A percentile compares a stretch with the other conserved stretches of the same genome.
These are phyloP conservation scores for Dactylellina cionopaga DNA, from an alignment of 2,329 filamentous ascomycete genomes.

Conservation along the genomic window DNA sequence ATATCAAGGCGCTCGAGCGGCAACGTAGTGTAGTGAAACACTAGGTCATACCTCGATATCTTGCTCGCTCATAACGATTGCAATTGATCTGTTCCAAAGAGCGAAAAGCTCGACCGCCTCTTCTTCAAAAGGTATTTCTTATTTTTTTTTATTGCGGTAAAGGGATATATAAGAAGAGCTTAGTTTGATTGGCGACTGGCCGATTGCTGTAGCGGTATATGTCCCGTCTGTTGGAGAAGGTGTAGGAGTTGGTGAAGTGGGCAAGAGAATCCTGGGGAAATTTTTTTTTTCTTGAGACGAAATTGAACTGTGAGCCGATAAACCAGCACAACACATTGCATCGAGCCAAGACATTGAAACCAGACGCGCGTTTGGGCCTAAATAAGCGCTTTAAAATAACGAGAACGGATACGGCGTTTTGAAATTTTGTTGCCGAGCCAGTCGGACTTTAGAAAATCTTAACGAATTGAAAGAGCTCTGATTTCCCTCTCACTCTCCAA, in stretches of 20 bases:
- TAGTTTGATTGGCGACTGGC: not conserved
- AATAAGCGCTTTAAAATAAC: too few species aligned
- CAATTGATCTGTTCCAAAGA: too few species aligned
- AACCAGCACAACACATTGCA: constrained; percentile 15
- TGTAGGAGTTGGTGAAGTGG: not conserved
- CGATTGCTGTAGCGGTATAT: not conserved
- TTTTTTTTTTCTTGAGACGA: constrained; percentile 13
- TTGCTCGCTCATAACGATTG: constrained; percentile 40
- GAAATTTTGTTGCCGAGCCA: constrained; percentile 4
- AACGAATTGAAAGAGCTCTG: constrained; percentile 31
- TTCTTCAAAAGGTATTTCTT: too few species aligned
- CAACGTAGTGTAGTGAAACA: not conserved
- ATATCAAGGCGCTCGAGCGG: not conserved
- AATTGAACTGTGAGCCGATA: not conserved
- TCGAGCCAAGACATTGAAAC: not conserved
- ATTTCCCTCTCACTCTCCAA: not conserved
- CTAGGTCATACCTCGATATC: constrained; percentile 38
- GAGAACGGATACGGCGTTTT: not conserved
- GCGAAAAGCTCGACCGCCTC: not conserved
- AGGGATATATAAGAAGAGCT: not conserved
- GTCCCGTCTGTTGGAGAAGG: constrained; percentile 4
- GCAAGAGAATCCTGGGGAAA: constrained; percentile 17
- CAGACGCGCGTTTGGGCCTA: constrained; percentile 6
- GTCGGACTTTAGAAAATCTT: constrained; percentile 34
- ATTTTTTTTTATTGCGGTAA: not conserved